These are phyloP conservation scores for Pelargonium myrrhifolium DNA, from an alignment of 441 rosid species.

Conservation along the genomic window DNA sequence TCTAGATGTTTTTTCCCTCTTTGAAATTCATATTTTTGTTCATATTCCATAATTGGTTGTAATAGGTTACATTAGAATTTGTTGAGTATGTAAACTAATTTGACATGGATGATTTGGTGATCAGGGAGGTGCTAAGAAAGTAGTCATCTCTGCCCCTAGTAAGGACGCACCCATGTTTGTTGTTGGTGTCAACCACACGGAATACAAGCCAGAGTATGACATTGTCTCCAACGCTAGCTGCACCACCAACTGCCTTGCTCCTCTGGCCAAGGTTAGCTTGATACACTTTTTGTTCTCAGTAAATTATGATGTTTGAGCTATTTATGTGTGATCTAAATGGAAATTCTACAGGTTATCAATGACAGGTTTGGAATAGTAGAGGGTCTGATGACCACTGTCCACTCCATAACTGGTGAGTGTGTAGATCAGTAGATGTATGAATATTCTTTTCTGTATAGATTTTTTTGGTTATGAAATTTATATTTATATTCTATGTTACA, in stretches of 20 bases:
- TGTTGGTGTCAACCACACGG: conserved; percentile 69
- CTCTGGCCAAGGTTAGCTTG: conserved; percentile 52
- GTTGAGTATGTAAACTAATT: background rate
- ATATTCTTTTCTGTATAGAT: background rate
- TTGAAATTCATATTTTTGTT: background rate
- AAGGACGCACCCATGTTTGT: conserved; percentile 91
- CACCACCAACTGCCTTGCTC: conserved; percentile 70
- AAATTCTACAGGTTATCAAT: conserved; percentile 43
- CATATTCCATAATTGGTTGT: background rate
- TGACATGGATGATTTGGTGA: background rate
- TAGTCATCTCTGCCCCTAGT: conserved; percentile 63
- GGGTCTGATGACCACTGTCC: conserved; percentile 85
- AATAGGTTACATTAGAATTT: background rate
- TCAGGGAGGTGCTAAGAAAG: conserved; percentile 88
- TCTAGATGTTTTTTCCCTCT: background rate
- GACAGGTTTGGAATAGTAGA: conserved; percentile 76
- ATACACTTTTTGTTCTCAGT: background rate
- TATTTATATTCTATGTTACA: conserved; percentile 8
- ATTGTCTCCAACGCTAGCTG: conserved; percentile 73
- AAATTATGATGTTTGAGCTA: background rate
- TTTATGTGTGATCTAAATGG: background rate
- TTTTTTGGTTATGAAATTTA: background rate
- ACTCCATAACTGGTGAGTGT: conserved; percentile 56
- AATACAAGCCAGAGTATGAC: conserved; percentile 66
- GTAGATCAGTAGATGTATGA: background rate